Evolutionary conservation across 129 eudicot species (phyloP), one percentile per base, ranked within the genome.

Genomic region (Ambrosia trifida): DNA sequence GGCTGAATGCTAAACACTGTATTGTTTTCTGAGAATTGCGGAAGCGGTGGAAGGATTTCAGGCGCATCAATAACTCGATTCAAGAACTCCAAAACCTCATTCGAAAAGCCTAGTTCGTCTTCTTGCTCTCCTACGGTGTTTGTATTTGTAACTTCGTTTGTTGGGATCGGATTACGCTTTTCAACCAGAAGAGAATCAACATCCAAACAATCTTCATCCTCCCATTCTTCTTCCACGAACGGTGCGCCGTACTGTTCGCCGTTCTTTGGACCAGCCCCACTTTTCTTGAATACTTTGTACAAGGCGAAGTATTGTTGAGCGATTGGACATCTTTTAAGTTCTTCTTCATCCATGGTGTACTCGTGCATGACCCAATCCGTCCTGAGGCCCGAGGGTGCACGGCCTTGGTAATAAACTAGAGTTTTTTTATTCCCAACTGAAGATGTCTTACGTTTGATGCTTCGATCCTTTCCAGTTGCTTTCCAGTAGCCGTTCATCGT

Each of bases 361-460:
- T 92, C 98, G 41, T 92, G 96, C 98, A 92, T 92, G n/a, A 92
- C 98, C 98, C 98, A 92, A 51, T 92, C 95, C 0, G 98, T 89
- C 4, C 98, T 94, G 12, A 70, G 61, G 24, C 96, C 96, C 35
- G 80, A 47, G 66, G 98, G 98, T 8, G 98, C 98, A 24, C 96
- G 98, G 1, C 98, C 98, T 69, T 66, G 78, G 74, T 92, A 86
- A 72, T 86, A 92, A 52, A 92, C 96, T 2, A 92, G 77, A n/a
- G 98, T 92, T 60, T 92, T 92, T 75, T 92, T 92, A 4, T 74
- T 10, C 12, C 98, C 98, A n/a, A 85, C 98, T 4, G 83, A 53
- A 4, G 84, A 73, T 30, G 91, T 79, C 38, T 78, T 84, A 5
- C 85, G 78, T 28, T 83, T 68, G 53, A 92, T 89, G 13, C 64